Evolutionary conservation across 176 grass and related monocot genomes (phyloP), one percentile per base, ranked within the genome.

Genomic region (Avena atlantica): DNA sequence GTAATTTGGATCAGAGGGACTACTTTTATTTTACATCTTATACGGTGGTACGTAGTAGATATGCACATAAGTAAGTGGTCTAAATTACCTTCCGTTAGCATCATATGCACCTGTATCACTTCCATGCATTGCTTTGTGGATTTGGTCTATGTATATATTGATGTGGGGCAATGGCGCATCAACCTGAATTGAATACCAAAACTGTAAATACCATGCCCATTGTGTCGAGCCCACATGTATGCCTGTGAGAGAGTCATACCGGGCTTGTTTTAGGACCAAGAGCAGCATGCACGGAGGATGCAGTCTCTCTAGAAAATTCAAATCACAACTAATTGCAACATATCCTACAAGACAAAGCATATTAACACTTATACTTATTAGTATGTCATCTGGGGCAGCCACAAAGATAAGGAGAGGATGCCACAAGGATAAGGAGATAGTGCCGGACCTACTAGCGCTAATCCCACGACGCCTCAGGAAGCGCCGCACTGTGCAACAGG

Each of bases 51-150:
- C 16, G n/a, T 25, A 63, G 13, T 3, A 78, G 8, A 48, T 48
- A 67, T 58, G 51, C 59, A 85, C 19, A 76, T 57, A 34, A 45
- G 25, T 62, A 48, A 40, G 42, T 52, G n/a, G 60, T 87, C 8
- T 37, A 45, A 83, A 16, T 60, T 97, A 95, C 95, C 91, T 90
- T 81, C 91, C 93, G 71, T 93, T 42, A 58, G 58, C 66, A 47
- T 95, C 87, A 12, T 83, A 93, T 63, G 83, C 89, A 29, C 87
- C 91, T 19, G 93, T 88, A 72, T 95, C 93, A 82, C 95, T 92
- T 52, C 87, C 80, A 86, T 98, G 95, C 74, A 89, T 95, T 6
- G 69, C 93, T 63, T 37, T 93, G 12, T 89, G 68, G 44, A 98
- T 95, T 70, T 86, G 78, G 57, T 90, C 34, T 29, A 95, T 68